These are phyloP conservation scores for Panaeolus papilionaceus DNA, from an alignment of 768 basidiomycete genomes.

Conservation along the genomic window DNA sequence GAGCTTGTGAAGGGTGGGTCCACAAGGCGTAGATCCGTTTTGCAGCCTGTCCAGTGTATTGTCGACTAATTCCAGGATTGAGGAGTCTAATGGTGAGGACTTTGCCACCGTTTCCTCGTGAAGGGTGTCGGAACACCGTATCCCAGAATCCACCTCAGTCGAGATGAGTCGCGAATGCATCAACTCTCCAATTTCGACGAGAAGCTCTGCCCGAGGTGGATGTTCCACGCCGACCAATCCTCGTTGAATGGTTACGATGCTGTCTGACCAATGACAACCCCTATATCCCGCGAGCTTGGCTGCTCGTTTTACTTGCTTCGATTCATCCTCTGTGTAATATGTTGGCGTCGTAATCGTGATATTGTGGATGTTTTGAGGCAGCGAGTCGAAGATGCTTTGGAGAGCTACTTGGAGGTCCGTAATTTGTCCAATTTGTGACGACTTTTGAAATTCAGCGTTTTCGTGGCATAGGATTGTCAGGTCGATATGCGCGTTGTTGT, in stretches of 20 bases:
- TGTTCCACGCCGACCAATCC: slow-evolving; percentile 9
- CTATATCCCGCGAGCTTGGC: slow-evolving; percentile 19
- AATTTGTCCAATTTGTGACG: slow-evolving; percentile 7
- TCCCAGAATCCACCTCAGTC: slow-evolving; percentile 20
- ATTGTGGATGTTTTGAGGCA: slow-evolving; percentile 14
- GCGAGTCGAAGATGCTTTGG: slow-evolving; percentile 6
- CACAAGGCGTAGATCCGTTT: not conserved
- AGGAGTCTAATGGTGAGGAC: not conserved
- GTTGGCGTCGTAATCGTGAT: slow-evolving; percentile 16
- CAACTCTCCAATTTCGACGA: slow-evolving; percentile 19
- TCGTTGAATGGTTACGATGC: slow-evolving; percentile 14
- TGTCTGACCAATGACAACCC: slow-evolving; percentile 14
- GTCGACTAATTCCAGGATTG: slow-evolving; percentile 16
- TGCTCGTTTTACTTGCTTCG: slow-evolving; percentile 6
- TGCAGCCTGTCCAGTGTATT: slow-evolving; percentile 6
- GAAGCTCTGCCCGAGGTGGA: slow-evolving; percentile 17
- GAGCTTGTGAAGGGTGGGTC: slow-evolving; percentile 19
- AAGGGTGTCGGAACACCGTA: slow-evolving; percentile 17
- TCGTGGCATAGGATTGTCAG: slow-evolving; percentile 14
- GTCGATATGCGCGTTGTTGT: slow-evolving; percentile 6
- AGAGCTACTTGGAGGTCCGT: slow-evolving; percentile 15
- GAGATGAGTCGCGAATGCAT: slow-evolving; percentile 18
- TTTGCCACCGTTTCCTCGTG: slow-evolving; percentile 7
- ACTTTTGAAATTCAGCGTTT: slow-evolving; percentile 8
- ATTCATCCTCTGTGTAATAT: slow-evolving; percentile 17